A percentile compares a stretch with the other conserved stretches of the same genome.
Conservation (phyloP, 2,329 filamentous ascomycete genomes). For the Talaromyces sp. region DNA sequence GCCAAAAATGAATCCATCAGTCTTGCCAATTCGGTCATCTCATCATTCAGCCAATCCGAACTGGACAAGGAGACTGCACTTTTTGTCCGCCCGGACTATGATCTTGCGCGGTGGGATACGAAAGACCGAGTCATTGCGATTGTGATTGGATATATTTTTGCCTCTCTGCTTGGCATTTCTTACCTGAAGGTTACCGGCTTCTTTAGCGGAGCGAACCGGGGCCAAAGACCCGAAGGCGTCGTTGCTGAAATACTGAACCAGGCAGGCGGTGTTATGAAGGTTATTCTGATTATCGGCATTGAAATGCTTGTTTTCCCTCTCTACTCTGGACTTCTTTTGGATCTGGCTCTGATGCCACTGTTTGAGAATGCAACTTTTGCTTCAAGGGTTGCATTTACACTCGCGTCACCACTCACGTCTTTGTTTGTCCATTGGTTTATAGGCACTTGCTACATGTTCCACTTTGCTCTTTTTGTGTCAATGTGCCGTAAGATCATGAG, state of each 20-base stretch:
- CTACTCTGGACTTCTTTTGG: conserved; percentile 88
- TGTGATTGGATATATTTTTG: conserved; percentile 71
- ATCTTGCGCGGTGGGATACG: conserved; percentile 64
- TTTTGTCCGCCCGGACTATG: conserved; percentile 48
- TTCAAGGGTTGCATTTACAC: conserved; percentile 73
- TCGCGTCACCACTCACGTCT: conserved; percentile 77
- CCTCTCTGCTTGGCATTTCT: conserved; percentile 68
- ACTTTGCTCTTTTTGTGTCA: conserved; percentile 95
- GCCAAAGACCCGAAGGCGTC: conserved; percentile 65
- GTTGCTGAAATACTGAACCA: conserved; percentile 77
- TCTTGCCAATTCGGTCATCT: not conserved
- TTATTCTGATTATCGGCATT: conserved; percentile 96
- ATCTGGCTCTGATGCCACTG: conserved; percentile 80
- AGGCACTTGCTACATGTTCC: conserved; percentile 99
- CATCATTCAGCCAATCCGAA: conserved; percentile 18
- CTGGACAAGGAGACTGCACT: conserved; percentile 27
- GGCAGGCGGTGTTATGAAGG: conserved; percentile 94
- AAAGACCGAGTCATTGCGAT: conserved; percentile 72
- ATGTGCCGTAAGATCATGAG: conserved; percentile 99
- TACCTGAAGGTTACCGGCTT: conserved; percentile 73
- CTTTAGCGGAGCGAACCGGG: conserved; percentile 57
- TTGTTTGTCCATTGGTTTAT: conserved; percentile 99
- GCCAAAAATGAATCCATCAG: conserved; percentile 23
- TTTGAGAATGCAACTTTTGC: conserved; percentile 77
- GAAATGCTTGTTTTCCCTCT: conserved; percentile 97